phyloP scores from a whole-genome alignment of 140 eudicot genomes.

The Stevia rebaudiana region DNA sequence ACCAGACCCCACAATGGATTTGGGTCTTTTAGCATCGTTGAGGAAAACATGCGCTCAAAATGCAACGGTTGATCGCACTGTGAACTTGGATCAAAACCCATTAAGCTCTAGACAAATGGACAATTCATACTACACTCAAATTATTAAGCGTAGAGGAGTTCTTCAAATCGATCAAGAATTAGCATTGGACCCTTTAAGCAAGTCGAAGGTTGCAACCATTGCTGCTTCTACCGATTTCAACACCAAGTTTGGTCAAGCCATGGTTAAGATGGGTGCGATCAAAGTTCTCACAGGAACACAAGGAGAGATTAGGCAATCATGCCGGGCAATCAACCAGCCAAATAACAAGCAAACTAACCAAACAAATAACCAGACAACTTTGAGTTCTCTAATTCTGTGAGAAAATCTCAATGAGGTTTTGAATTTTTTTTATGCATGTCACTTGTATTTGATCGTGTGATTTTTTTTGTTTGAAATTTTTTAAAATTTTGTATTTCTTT shows the following conservation, averaged over 20 bases:
- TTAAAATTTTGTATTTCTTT: too few species aligned
- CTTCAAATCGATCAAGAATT: conserved; percentile 50
- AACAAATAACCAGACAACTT: too few species aligned
- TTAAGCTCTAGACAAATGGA: conserved; percentile 31
- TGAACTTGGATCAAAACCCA: conserved; percentile 41
- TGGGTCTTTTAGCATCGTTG: conserved; percentile 6
- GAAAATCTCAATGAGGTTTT: too few species aligned
- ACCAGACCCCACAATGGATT: conserved; percentile 60
- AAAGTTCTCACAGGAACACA: conserved; percentile 45
- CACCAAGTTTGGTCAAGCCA: conserved; percentile 40
- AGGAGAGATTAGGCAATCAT: conserved; percentile 59
- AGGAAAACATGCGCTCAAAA: conserved; percentile 33
- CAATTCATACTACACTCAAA: conserved; percentile 45
- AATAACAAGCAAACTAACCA: too few species aligned
- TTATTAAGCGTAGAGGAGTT: conserved; percentile 38
- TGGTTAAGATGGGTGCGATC: conserved; percentile 50
- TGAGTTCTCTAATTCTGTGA: too few species aligned
- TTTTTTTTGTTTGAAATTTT: too few species aligned
- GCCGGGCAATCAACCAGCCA: conserved; percentile 42
- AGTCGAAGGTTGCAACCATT: conserved; percentile 29
- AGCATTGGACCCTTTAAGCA: conserved; percentile 41
- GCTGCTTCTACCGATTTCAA: conserved; percentile 35
- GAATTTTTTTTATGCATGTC: too few species aligned
- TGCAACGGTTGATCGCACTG: conserved; percentile 26
- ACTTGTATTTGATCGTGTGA: too few species aligned